phyloP scores from a whole-genome alignment of 257 asterid species.

The Solanum paucissectum region DNA sequence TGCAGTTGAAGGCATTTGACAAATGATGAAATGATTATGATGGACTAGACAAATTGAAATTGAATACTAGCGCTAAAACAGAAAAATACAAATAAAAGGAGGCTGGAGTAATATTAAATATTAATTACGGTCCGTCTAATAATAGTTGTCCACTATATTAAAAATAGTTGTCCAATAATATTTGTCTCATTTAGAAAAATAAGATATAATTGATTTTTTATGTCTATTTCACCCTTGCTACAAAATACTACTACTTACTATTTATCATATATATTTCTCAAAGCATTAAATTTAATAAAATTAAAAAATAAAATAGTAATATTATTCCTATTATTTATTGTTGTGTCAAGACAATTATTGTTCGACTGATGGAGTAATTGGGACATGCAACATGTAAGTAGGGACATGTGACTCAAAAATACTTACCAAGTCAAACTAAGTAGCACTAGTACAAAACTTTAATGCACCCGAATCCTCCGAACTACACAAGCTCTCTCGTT shows the following conservation, averaged over 20 bases:
- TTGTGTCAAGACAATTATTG: neutral
- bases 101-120: neutral
- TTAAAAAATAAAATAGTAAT: no score
- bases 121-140: no score
- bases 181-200: no score
- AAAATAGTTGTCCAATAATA: no score
- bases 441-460: neutral
- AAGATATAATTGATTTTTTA: no score
- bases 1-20: neutral
- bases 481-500: constrained; percentile 13
- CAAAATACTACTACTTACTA: no score
- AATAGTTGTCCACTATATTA: no score
- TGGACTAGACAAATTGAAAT: neutral
- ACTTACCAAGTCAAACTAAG: neutral
- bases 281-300: no score
- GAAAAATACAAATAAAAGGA: neutral
- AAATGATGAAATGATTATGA: neutral
- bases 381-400: neutral
- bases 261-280: no score
- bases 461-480: constrained; percentile 23
- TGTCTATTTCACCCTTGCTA: no score
- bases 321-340: no score
- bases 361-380: no score
- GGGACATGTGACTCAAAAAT: neutral
- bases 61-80: neutral